These are phyloP conservation scores for sorghum (Sorghum bicolor) DNA, from an alignment of 176 grass and related monocot species.

Conservation along the genomic window DNA sequence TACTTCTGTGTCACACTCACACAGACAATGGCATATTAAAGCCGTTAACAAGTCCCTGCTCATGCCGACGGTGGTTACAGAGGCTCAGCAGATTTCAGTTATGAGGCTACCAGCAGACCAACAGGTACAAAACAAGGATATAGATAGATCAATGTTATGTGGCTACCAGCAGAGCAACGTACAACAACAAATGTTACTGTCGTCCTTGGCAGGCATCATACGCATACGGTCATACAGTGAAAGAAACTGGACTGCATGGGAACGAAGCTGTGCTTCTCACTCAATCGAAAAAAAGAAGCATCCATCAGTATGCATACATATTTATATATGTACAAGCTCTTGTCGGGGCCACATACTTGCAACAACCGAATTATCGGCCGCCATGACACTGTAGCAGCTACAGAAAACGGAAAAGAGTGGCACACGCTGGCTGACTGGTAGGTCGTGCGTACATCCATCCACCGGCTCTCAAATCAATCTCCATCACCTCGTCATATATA, in stretches of 20 bases:
- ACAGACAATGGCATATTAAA: not conserved
- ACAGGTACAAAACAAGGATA: not conserved
- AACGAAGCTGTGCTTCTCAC: not conserved
- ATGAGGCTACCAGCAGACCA: not conserved
- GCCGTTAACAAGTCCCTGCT: not conserved
- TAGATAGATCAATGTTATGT: not conserved
- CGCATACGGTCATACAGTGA: not conserved
- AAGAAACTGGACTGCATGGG: not conserved
- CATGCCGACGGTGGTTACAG: not conserved
- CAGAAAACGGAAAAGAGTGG: too few species aligned
- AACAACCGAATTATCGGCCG: not conserved
- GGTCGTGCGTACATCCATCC: not conserved
- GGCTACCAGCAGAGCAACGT: not conserved
- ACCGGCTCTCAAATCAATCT: not conserved
- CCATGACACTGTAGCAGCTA: not conserved
- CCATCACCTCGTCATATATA: not conserved
- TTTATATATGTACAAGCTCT: too few species aligned
- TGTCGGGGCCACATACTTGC: too few species aligned
- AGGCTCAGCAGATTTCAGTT: not conserved
- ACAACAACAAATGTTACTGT: not conserved
- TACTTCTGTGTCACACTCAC: not conserved
- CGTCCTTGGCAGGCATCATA: not conserved
- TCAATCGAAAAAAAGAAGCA: not conserved
- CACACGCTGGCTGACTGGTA: not conserved
- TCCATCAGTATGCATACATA: too few species aligned